Evolutionary conservation across 768 basidiomycete species (phyloP), one percentile per base, ranked within the genome.

Genomic region (Rhodotorula kratochvilovae): DNA sequence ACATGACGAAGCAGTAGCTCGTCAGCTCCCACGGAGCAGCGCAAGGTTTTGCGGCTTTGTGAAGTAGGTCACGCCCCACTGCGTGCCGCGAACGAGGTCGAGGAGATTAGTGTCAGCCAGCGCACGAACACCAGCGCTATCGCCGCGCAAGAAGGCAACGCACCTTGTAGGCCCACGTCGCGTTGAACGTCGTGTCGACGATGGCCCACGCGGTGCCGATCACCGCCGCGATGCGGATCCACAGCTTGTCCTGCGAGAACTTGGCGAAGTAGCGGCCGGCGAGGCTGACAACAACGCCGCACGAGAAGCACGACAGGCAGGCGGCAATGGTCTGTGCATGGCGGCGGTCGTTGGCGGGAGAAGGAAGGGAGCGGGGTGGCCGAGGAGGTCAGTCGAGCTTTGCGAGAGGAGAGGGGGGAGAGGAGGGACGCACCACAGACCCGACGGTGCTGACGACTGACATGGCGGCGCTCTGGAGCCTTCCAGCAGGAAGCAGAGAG

Each of bases 51-150:
- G 27, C 15, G 50, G 48, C 0, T 27, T 19, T 0, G 23, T 17
- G 17, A 17, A 62, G 50, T 51, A 51, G 27, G 35, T 36, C 21
- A 53, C 50, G 16, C 21, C 21, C 61, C 61, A 62, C 61, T 61
- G 59, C 35, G 15, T 10, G 7, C 33, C 19, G 54, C 10, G 29
- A 43, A 43, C 16, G 2, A 21, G 35, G 10, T 11, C 5, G 33
- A 61, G 31, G 33, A 7, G 11, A 23, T 39, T 25, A n/a, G 36
- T 7, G 5, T 21, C 5, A 31, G 13, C 16, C 31, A 10, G 5
- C 4, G 57, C 36, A 3, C 27, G 48, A 5, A 50, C n/a, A 10
- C 23, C 33, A 0, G 23, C 45, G 19, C 15, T 23, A 11, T 27
- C 23, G 25, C 6, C 46, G 4, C 19, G 7, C 4, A 8, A 7